phyloP scores from a whole-genome alignment of 148 eudicot species.

The Diospyros kaki region DNA sequence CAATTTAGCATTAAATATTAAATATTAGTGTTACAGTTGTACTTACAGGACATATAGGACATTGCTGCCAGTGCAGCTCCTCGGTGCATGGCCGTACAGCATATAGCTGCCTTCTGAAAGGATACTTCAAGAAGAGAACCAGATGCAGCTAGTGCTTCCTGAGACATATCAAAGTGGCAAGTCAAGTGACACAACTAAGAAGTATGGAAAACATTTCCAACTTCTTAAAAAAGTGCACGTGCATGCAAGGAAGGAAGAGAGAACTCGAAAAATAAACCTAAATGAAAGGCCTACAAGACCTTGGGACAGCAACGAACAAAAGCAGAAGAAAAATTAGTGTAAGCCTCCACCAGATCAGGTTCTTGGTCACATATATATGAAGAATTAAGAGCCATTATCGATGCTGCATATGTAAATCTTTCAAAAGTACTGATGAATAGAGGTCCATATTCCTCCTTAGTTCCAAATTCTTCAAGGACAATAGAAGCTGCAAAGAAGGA shows the following conservation, averaged over 20 bases:
- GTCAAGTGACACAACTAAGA: neutral
- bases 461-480: constrained; percentile 82
- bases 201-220: neutral
- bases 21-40: neutral
- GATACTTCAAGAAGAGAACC: constrained; percentile 76
- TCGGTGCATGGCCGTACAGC: constrained; percentile 98
- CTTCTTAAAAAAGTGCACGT: neutral
- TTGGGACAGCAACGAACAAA: constrained; percentile 75
- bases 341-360: constrained; percentile 96
- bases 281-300: constrained; percentile 35
- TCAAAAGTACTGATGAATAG: constrained; percentile 77
- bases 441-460: constrained; percentile 74
- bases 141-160: constrained; percentile 80
- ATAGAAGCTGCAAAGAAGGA: constrained; percentile 63
- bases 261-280: constrained; percentile 6
- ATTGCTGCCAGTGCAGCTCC: constrained; percentile 98
- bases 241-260: neutral
- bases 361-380: constrained; percentile 99
- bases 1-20: neutral
- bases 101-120: constrained; percentile 91
- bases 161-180: constrained; percentile 20
- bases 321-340: constrained; percentile 66
- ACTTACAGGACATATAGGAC: constrained; percentile 91
- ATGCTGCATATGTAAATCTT: constrained; percentile 79
- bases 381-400: constrained; percentile 81